phyloP scores from a whole-genome alignment of 139 green algal genomes.

The Coelastrella sp. region DNA sequence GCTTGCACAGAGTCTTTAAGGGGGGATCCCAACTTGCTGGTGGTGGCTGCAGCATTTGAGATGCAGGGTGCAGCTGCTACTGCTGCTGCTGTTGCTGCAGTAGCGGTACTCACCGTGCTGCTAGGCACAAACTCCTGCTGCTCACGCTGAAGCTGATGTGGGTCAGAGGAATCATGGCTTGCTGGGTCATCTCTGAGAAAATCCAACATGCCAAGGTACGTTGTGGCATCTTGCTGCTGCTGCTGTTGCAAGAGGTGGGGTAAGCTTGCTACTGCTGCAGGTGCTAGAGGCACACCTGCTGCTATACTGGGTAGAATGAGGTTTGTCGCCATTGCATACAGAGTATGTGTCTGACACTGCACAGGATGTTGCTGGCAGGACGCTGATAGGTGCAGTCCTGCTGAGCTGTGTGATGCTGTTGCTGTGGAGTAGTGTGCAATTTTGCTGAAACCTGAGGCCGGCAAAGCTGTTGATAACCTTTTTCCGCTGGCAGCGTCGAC shows the following conservation, averaged over 20 bases:
- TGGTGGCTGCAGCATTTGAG: neutral
- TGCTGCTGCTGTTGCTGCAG: constrained; percentile 10
- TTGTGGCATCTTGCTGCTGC: neutral
- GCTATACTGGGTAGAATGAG: neutral
- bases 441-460: too few species aligned
- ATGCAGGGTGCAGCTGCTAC: neutral
- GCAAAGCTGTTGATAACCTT: neutral
- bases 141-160: constrained; percentile 20
- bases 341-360: neutral
- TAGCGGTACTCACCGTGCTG: neutral
- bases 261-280: constrained; percentile 1
- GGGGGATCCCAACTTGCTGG: neutral
- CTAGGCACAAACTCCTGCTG: neutral
- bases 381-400: neutral
- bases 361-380: neutral
- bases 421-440: neutral
- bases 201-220: neutral
- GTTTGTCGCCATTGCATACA: neutral
- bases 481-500: neutral
- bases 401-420: neutral
- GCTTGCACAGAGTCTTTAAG: neutral
- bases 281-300: neutral
- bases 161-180: neutral
- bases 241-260: constrained; percentile 10
- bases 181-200: neutral